Evolutionary conservation across 108 stramenopile genomes (phyloP), one percentile per base, ranked within the genome.

Genomic region (Mediolabrus comicus): DNA sequence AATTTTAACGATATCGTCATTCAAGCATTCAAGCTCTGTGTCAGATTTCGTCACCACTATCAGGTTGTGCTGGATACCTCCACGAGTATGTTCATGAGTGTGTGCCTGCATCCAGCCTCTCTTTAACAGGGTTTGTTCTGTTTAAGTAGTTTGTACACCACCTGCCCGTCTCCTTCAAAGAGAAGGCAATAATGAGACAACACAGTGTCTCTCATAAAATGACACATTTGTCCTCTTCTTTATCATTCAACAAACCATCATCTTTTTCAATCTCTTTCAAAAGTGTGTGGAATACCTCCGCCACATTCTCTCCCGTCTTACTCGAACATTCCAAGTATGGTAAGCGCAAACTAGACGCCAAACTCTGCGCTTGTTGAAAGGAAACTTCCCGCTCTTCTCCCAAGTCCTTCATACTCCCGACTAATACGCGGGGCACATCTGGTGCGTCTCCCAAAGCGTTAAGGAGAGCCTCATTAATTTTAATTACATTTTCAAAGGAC

Each of bases 251-350:
- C 19, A 95, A 66, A 32, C 90, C 95, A 75, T 91, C 92, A 71
- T 95, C 95, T 69, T 92, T 92, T 70, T 92, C 91, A 57, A 95
- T 86, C 65, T 95, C 95, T 61, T 86, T 88, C 67, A 95, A 65
- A 31, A 95, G 71, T 28, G 83, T 86, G 66, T 93, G 92, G 78
- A 95, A 95, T 16, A 92, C 90, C 14, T 95, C 90, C 3, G 85
- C 83, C 8, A 93, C 87, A 69, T 89, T 89, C 30, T 90, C 86
- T n/a, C 86, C 86, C 16, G 86, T 92, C 65, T 90, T 90, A 41
- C 81, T 81, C 22, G 86, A 87, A 51, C 92, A 93, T 74, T 95
- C 95, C 52, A 95, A 60, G 67, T 90, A 95, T 1, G 95, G 95
- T 5, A 93, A 78, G 2, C 82, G 65, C 87, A 82, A 89, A 5